Conservation (phyloP, 768 basidiomycete genomes). For the Amanita exitialis region DNA sequence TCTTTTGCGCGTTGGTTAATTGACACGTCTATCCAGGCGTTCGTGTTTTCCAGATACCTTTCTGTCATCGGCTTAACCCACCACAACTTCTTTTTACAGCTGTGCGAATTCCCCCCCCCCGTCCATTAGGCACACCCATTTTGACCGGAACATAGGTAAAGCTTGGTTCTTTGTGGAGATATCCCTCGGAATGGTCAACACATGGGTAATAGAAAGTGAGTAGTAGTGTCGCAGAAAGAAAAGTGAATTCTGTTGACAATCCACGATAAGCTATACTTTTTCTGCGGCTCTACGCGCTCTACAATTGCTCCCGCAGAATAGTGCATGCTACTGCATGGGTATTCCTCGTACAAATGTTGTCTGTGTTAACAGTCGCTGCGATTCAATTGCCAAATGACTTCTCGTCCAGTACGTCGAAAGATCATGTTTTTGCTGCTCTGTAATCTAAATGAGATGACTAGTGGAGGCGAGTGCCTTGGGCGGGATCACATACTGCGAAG, state of each 20-base stretch:
- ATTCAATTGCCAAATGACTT: background rate
- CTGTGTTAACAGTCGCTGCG: background rate
- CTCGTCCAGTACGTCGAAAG: background rate
- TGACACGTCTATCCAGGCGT: no score
- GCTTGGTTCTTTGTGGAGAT: background rate
- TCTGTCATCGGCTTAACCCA: no score
- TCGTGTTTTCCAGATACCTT: no score
- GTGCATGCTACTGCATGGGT: background rate
- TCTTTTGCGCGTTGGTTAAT: no score
- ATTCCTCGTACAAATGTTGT: background rate
- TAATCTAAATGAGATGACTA: background rate
- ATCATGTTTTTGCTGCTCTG: background rate
- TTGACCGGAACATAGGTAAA: background rate
- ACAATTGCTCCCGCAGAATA: background rate
- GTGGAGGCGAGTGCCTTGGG: background rate
- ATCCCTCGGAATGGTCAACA: background rate
- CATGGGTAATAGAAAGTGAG: background rate
- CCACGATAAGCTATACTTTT: background rate
- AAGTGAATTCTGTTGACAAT: background rate
- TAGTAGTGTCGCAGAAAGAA: background rate
- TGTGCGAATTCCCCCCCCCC: no score
- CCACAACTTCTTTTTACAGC: no score
- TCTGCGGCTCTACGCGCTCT: background rate
- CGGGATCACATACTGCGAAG: background rate
- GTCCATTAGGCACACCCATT: no score